Conservation (phyloP, 2,329 filamentous ascomycete species). For the Dryadomyces quercivorus region DNA sequence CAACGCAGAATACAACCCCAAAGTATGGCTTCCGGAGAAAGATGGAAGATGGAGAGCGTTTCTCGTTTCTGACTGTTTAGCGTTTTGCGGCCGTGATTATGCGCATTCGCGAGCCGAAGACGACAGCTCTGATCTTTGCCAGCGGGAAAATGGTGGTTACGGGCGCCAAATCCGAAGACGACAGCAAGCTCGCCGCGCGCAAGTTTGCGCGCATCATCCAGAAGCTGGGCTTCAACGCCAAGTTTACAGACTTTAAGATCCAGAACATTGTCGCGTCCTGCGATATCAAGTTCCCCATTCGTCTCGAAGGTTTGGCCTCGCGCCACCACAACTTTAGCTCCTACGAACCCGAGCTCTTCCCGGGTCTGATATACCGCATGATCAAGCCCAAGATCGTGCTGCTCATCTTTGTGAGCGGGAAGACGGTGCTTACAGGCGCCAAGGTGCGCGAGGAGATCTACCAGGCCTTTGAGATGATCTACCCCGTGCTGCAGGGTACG, state of each 20-base stretch:
- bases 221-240: conserved; percentile 98
- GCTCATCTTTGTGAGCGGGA: conserved; percentile 93
- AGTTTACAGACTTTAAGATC: conserved; percentile 99
- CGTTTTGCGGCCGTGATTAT: conserved; percentile 99
- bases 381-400: conserved; percentile 99
- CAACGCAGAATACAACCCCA: conserved; percentile 97
- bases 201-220: conserved; percentile 99
- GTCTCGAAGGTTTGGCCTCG: conserved; percentile 86
- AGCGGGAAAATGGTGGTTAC: conserved; percentile 99
- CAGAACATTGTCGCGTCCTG: conserved; percentile 98
- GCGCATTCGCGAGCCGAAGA: conserved; percentile 98
- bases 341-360: conserved; percentile 97
- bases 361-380: conserved; percentile 99
- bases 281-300: conserved; percentile 98
- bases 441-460: conserved; percentile 98
- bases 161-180: conserved; percentile 72
- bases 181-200: conserved; percentile 89
- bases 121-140: conserved; percentile 93
- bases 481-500: conserved; percentile 81
- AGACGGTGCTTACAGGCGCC: conserved; percentile 94
- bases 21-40: conserved; percentile 49
- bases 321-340: conserved; percentile 99
- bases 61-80: conserved; percentile 44
- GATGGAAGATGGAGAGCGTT: conserved; percentile 5
- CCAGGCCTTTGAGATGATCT: conserved; percentile 93